Evolutionary conservation across 352 stramenopile genomes (phyloP), one percentile per base, ranked within the genome.

Genomic region (Globisporangium parvum): DNA sequence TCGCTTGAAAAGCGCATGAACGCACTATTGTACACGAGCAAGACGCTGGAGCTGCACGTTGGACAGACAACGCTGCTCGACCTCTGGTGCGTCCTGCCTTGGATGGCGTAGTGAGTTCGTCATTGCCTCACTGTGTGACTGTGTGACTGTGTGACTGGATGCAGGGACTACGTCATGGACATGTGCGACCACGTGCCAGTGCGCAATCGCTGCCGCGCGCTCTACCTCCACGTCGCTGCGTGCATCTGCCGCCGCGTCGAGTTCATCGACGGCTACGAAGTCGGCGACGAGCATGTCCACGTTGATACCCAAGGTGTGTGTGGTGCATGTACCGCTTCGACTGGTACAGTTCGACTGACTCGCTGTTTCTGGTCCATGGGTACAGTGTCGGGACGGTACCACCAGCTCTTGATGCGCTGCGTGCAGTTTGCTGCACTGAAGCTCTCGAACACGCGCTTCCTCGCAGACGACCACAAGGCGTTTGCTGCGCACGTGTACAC

Each of bases 191-290:
- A 77, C 28, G 77, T 94, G 44, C 78, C 84, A 1, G 69, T 86
- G 39, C 79, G 81, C 18, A 91, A 90, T 45, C 79, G 72, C 50
- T 87, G 74, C 37, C 78, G 79, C 5, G 69, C 73, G 53, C 62
- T 94, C 37, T 91, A 89, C 57, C 60, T 92, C 56, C 81, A 88
- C 42, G 66, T 75, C 37, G 75, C 79, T 6, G 67, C 69, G 42
- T 94, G 85, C 57, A 85, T 92, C 45, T 82, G 69, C 31, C 84
- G 81, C 37, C 84, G 84, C 24, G 72, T 87, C 35, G 84, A 94
- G 67, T 94, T 94, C 55, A 78, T 89, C 24, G 70, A 78, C 31
- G 75, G 76, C 23, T 88, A 76, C 47, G 60, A 68, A 14, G 62
- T 94, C n/a, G 69, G 87, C 31, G 69, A 66, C 21, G 71, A 88